Base-by-base conservation (phyloP, 192 early-diverging fungal species). In the Mortierella claussenii region DNA sequence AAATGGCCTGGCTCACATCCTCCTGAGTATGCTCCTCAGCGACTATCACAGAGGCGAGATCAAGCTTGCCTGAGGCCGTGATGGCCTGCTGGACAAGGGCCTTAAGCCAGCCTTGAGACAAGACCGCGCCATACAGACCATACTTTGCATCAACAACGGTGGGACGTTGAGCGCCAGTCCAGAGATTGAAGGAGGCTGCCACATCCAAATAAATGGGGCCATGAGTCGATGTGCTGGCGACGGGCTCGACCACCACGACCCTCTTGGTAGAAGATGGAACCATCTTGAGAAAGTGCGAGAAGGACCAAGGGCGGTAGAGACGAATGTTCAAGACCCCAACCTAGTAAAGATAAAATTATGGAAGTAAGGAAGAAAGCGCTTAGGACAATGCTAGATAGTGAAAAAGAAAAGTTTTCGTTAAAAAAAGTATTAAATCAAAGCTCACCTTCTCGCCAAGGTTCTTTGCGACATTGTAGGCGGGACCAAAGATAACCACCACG, bases 261-360 rank as follows among this genome's bases (percentile, higher is more conserved):
- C 73, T 85, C 79, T 86, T 89, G n/a, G 80, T 80, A 8, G 91
- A 80, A 7, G 79, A 59, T 18, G 96, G 95, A 17, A 98, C 46
- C 11, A 81, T 84, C 23, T 70, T 82, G 18, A 93, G 64, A 49
- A 98, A 90, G 66, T 91, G 85, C 18, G 76, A 66, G 40, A 89
- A 86, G 24, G 87, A 89, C 96, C 95, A 98, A 13, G 96, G 96
- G 21, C 96, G 86, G 78, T 89, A 88, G 10, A 92, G 76, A 44
- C 95, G 91, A 37, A 95, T 87, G 44, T 85, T 88, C 43, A 98
- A 80, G 27, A 94, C 80, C 30, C 96, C 96, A 31, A 91, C 81
- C 24, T 84, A 49, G 20, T 13, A 8, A 17, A 33, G 20, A 18
- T 10, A 33, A 51, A 6, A 31, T n/a, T n/a, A n/a, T n/a, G n/a